Base-by-base conservation (phyloP, 495 filamentous ascomycete genomes). In the Aspergillus bridgeri region DNA sequence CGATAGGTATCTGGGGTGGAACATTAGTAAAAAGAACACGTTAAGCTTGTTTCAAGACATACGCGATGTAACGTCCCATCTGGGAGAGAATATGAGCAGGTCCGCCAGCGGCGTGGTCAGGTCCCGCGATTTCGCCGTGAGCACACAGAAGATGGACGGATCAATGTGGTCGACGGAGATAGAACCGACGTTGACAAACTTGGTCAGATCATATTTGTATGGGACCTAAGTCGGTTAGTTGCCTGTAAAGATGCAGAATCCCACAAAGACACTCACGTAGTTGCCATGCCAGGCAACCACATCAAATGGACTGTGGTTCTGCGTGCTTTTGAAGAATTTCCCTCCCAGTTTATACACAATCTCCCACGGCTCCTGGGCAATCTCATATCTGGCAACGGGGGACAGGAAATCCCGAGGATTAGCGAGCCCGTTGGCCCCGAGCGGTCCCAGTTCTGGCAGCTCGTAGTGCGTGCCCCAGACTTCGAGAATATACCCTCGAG, bases 231-330 rank as follows among this genome's bases (percentile, higher is more conserved):
- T 24, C 23, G 42, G 15, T 70, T 42, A 67, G 53, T 38, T 21
- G 7, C 27, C 29, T 5, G 8, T 27, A 27, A 51, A 3, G 22
- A 18, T 44, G 33, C 13, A 33, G 17, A 22, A 18, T 13, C 7
- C 23, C 19, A 53, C 15, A 1, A 23, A 23, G 6, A 44, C 38
- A 62, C 68, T 15, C 60, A 79, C 76, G 50, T 80, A 79, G 63
- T 78, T 81, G 24, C 78, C 78, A 53, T 82, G 77, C 77, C 78
- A 81, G 7, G 79, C 79, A 5, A 81, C 76, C 5, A 81, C 79
- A 55, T 82, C 79, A 48, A 81, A 82, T 0, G 77, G 78, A 18
- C 65, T 75, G 59, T 82, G 79, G 44, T 76, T 68, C 60, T 82
- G 79, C 11, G 65, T 77, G 53, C 70, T 75, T 51, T 66, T 69